Percentiles rank a stretch among this genome's conserved stretches.
Conservation (phyloP, 148 eudicot species). For the Nepenthes gracilis region DNA sequence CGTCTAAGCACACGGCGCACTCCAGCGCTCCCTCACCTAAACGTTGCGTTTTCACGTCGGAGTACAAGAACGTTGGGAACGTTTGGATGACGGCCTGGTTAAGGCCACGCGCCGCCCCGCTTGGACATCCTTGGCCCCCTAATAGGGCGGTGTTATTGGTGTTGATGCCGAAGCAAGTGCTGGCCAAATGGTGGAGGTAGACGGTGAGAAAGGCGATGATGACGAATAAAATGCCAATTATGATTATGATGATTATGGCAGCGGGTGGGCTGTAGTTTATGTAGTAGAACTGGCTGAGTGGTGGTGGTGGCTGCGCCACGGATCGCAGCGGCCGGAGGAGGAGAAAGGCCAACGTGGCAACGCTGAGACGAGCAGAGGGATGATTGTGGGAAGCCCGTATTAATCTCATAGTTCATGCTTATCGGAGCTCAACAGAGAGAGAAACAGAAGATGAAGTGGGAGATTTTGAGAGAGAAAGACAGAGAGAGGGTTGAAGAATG, state of each 20-base stretch:
- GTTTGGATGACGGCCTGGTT: constrained; percentile 21
- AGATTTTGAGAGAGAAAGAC: too few species aligned
- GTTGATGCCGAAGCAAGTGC: constrained; percentile 21
- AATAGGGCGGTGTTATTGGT: constrained; percentile 1
- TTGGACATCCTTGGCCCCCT: not conserved
- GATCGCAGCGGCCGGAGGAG: too few species aligned
- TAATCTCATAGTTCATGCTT: too few species aligned
- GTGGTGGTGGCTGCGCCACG: not conserved
- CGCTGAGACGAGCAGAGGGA: too few species aligned
- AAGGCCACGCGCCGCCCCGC: constrained; percentile 14
- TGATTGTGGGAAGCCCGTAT: too few species aligned
- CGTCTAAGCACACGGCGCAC: constrained; percentile 46
- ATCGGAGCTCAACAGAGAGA: too few species aligned
- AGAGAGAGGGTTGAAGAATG: too few species aligned
- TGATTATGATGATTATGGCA: constrained; percentile 19
- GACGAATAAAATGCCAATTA: constrained; percentile 18
- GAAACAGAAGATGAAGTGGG: too few species aligned
- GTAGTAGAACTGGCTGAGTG: not conserved
- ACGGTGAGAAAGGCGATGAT: constrained; percentile 26
- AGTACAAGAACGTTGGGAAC: constrained; percentile 40
- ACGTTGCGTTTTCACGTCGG: constrained; percentile 39
- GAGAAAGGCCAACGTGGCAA: too few species aligned
- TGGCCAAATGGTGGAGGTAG: constrained; percentile 23
- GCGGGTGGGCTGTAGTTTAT: not conserved
- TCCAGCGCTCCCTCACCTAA: constrained; percentile 30